Conservation (phyloP, 2,329 filamentous ascomycete genomes). For the Cercospora zeina region DNA sequence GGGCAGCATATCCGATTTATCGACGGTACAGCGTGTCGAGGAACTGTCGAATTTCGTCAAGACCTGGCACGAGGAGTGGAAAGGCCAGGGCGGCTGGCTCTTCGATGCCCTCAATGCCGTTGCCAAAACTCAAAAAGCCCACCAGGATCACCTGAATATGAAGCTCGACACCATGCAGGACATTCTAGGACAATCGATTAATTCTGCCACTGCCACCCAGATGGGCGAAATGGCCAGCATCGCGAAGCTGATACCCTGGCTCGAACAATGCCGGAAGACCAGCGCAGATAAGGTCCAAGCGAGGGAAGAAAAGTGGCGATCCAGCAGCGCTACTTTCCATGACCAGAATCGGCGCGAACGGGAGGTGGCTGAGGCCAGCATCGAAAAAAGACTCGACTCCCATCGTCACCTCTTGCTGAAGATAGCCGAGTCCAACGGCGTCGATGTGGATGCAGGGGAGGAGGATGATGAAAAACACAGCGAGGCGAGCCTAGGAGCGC, state of each 20-base stretch:
- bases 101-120: constrained; percentile 33
- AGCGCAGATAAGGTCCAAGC: constrained; percentile 40
- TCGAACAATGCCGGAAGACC: constrained; percentile 44
- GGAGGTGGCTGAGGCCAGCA: constrained; percentile 40
- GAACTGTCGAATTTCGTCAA: constrained; percentile 24
- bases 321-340: constrained; percentile 44
- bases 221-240: constrained; percentile 37
- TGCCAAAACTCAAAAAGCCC: constrained; percentile 22
- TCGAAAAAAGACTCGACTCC: constrained; percentile 39
- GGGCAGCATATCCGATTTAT: constrained; percentile 24
- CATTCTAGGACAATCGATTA: constrained; percentile 34
- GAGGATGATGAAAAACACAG: constrained; percentile 25
- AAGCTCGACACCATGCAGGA: constrained; percentile 33
- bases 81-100: constrained; percentile 36
- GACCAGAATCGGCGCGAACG: constrained; percentile 41
- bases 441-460: constrained; percentile 28
- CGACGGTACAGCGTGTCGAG: constrained; percentile 20
- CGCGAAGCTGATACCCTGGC: constrained; percentile 42
- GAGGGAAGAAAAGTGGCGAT: constrained; percentile 46
- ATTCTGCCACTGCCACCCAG: constrained; percentile 31
- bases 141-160: constrained; percentile 21
- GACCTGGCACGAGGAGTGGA: constrained; percentile 35
- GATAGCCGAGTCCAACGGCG: constrained; percentile 32
- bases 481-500: constrained; percentile 33
- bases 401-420: constrained; percentile 37